These are phyloP conservation scores for Daldinia grandis DNA, from an alignment of 495 filamentous ascomycete genomes.

Conservation along the genomic window DNA sequence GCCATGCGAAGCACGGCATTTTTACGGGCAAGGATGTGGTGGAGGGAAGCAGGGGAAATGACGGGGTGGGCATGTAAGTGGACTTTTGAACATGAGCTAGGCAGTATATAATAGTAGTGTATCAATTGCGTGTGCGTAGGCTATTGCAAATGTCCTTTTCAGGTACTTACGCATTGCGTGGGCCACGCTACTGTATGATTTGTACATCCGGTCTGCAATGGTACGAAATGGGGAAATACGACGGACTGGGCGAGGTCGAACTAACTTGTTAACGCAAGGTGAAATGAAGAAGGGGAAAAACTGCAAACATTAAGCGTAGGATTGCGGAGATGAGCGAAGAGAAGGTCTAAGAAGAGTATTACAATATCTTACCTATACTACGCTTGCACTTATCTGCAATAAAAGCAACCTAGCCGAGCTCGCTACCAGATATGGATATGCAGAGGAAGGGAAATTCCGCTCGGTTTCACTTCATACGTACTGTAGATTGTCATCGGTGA, in stretches of 20 bases:
- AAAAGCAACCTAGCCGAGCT: constrained; percentile 37
- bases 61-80: constrained; percentile 12
- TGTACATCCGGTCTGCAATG: constrained; percentile 26
- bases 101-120: constrained; percentile 3
- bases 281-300: constrained; percentile 38
- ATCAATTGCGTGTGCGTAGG: constrained; percentile 12
- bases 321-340: constrained; percentile 42
- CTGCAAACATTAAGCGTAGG: constrained; percentile 33
- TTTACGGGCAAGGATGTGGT: constrained; percentile 31
- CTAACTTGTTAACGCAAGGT: constrained; percentile 31
- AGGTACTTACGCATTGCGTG: constrained; percentile 14
- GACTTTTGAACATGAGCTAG: constrained; percentile 5
- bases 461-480: constrained; percentile 34
- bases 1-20: constrained; percentile 42
- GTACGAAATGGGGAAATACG: constrained; percentile 20
- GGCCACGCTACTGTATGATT: constrained; percentile 5
- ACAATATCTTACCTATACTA: constrained; percentile 9
- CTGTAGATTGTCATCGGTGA: constrained; percentile 39
- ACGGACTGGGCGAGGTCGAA: constrained; percentile 30
- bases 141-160: constrained; percentile 11
- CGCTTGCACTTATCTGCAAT: constrained; percentile 24
- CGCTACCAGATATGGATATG: constrained; percentile 37
- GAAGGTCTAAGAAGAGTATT: constrained; percentile 24
- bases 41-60: constrained; percentile 22
- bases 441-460: constrained; percentile 34